Evolutionary conservation across 106 monocot genomes (phyloP), one percentile per base, ranked within the genome.

Genomic region (Phalaenopsis aphrodite): DNA sequence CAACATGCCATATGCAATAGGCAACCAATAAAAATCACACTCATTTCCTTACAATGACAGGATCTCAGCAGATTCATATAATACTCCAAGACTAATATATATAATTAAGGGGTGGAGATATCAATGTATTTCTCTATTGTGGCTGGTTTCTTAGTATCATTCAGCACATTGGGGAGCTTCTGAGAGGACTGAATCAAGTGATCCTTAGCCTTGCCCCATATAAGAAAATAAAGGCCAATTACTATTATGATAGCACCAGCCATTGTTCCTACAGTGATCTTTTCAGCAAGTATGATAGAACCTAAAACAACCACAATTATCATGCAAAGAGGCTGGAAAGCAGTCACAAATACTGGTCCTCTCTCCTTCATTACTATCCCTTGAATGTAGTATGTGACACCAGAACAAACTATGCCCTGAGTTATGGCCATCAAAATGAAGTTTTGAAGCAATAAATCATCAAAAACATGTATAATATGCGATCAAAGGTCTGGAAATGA

Each of bases 251-350:
- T 19, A 0, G 81, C 81, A 56, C 81, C 81, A 56, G 75, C 58
- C 23, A 81, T 75, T 75, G 58, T 75, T 61, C 81, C 81, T 18
- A 61, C n/a, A 5, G 75, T 81, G 41, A 81, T 75, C 5, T 43
- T 24, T n/a, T 81, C 81, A 23, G 74, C 75, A 56, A 81, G 58
- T 39, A 81, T 75, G 10, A 81, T 81, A 2, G 81, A 81, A 11
- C 81, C 81, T 17, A 81, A 8, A 69, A 81, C 18, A 5, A 75
- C 75, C n/a, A 75, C 75, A 41, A 81, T 42, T 2, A 81, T 75
- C 81, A 81, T 75, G 81, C 81, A 81, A 18, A 81, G 56, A 21
- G 81, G 81, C 42, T 81, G 74, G 58, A 81, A 81, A 75, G 81
- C 81, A 75, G 81, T 81, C n/a, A 81, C 81, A 75, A 81, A 81